Conservation (phyloP, 1,284 basidiomycete genomes). For the Volvariella surrecta region DNA sequence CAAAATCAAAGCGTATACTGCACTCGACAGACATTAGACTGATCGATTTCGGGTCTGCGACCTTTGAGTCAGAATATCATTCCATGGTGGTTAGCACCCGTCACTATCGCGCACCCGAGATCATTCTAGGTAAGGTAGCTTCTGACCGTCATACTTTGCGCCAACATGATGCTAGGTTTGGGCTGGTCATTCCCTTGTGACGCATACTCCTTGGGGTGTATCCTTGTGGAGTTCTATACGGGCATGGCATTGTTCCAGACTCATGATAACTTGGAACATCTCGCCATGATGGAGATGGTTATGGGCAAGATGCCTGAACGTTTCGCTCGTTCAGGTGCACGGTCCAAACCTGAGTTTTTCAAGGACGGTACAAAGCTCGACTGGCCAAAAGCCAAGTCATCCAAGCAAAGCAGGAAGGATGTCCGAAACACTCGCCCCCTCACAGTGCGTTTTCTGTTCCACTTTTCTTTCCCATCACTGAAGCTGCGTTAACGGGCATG, state of each 20-base stretch:
- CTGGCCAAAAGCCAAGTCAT: conserved; percentile 85
- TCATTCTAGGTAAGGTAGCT: conserved; percentile 78
- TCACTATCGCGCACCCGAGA: conserved; percentile 98
- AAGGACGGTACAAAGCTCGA: conserved; percentile 78
- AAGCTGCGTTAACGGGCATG: conserved; percentile 12
- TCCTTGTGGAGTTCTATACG: conserved; percentile 97
- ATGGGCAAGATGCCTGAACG: conserved; percentile 94
- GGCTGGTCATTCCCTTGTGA: conserved; percentile 99
- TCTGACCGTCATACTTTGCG: conserved; percentile 10
- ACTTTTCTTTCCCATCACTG: conserved; percentile 2
- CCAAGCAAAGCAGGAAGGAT: conserved; percentile 89
- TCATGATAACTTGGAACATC: conserved; percentile 97
- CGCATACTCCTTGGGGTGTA: conserved; percentile 97
- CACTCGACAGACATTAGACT: conserved; percentile 89
- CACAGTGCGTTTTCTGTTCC: conserved; percentile 37
- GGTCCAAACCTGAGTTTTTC: conserved; percentile 89
- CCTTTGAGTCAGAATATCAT: conserved; percentile 97
- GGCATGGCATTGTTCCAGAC: conserved; percentile 98
- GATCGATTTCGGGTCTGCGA: conserved; percentile 98
- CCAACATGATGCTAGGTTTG: conserved; percentile 48
- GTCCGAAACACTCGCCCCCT: conserved; percentile 82
- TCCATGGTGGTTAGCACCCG: conserved; percentile 96
- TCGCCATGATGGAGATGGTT: conserved; percentile 99
- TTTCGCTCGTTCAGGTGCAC: conserved; percentile 64
- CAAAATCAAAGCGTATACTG: conserved; percentile 67